Evolutionary conservation across 768 basidiomycete genomes (phyloP).

Genomic region (Arthromyces matolae): DNA sequence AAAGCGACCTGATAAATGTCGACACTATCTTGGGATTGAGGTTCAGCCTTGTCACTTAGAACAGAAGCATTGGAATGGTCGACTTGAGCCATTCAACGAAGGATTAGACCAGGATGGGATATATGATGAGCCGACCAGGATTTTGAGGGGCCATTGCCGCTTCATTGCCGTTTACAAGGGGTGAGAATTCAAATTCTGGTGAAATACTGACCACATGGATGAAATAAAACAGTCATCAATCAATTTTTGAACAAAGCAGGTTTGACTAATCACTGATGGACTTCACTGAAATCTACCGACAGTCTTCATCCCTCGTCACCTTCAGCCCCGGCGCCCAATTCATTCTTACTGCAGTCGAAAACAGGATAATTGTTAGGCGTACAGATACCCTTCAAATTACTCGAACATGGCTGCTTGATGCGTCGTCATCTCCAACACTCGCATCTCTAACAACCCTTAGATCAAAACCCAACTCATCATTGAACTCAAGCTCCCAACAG

Average conservation of each 20-base stretch:
- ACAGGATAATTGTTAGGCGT: conserved; percentile 79
- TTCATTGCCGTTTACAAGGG: conserved; percentile 6
- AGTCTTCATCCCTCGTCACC: conserved; percentile 61
- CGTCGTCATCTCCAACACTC: conserved; percentile 48
- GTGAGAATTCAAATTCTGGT: conserved; percentile 1
- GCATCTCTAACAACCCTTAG: conserved; percentile 36
- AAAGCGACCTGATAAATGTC: conserved; percentile 36
- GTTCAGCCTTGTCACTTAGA: conserved; percentile 2
- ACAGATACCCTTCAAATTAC: conserved; percentile 82
- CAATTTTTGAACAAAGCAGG: background rate
- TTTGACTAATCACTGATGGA: conserved; percentile 47
- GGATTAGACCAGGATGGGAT: too few species aligned
- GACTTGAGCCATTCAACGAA: conserved; percentile 4
- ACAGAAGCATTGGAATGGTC: conserved; percentile 1
- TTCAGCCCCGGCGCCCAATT: conserved; percentile 90
- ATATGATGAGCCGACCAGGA: background rate
- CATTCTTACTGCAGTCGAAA: conserved; percentile 73
- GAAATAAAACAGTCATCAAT: too few species aligned
- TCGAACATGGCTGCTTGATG: conserved; percentile 71
- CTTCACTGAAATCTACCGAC: conserved; percentile 83
- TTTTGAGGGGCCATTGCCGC: background rate
- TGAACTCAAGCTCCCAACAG: conserved; percentile 18
- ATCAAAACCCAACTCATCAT: conserved; percentile 24
- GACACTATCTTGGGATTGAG: conserved; percentile 8
- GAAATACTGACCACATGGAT: conserved; percentile 1